Evolutionary conservation across 805 yeast genomes (phyloP).

Genomic region (Cyberlindnera meyerae): DNA sequence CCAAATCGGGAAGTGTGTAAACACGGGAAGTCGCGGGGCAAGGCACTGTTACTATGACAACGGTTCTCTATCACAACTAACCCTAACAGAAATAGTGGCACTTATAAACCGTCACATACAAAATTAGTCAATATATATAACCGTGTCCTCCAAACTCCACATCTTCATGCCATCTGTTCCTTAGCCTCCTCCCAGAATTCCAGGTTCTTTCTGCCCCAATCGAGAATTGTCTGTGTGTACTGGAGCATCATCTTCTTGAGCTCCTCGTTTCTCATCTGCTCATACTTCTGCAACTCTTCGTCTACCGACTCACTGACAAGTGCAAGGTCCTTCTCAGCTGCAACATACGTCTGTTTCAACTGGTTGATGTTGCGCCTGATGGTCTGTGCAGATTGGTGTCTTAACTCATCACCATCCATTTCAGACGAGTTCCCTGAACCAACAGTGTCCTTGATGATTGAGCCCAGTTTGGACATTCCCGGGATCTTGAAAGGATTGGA

Average conservation of each 20-base stretch:
- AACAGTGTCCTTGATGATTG: conserved; percentile 53
- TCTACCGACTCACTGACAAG: conserved; percentile 41
- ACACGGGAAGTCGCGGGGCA: conserved; percentile 6
- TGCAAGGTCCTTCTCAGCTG: conserved; percentile 49
- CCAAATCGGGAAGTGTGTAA: conserved; percentile 20
- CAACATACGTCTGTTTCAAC: conserved; percentile 45
- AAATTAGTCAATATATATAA: too few species aligned
- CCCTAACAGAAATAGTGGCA: too few species aligned
- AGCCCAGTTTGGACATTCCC: conserved; percentile 45
- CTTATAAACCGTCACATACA: too few species aligned
- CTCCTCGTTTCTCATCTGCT: conserved; percentile 44
- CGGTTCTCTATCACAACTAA: too few species aligned
- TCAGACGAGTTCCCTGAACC: conserved; percentile 31
- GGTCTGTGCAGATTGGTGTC: conserved; percentile 45
- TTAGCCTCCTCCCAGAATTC: conserved; percentile 66
- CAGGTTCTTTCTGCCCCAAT: conserved; percentile 64
- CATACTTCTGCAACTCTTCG: conserved; percentile 40
- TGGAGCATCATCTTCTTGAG: conserved; percentile 47
- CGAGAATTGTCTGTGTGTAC: conserved; percentile 51
- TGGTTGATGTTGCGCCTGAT: conserved; percentile 41
- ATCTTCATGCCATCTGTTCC: conserved; percentile 2
- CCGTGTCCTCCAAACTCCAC: too few species aligned
- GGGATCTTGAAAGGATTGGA: conserved; percentile 46
- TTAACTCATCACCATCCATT: conserved; percentile 56
- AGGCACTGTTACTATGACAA: not conserved